Evolutionary conservation across 192 early-diverging fungal genomes (phyloP).

Genomic region (Umbelopsis isabellina): DNA sequence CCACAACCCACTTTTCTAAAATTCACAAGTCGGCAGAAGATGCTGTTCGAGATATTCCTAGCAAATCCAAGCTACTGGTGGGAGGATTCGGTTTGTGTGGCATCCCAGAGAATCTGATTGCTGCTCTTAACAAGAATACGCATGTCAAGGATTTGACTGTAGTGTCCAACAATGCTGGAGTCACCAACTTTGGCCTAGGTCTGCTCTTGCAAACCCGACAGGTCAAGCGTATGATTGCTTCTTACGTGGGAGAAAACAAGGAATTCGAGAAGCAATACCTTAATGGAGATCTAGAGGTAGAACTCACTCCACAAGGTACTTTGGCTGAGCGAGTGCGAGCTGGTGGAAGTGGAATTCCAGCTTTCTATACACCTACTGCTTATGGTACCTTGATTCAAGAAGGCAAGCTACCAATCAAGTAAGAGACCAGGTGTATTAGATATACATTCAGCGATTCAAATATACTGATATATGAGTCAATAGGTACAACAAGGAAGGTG

Average conservation of each 20-base stretch:
- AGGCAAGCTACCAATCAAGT: slow-evolving; percentile 78
- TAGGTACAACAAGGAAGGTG: slow-evolving; percentile 41
- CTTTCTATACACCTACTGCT: slow-evolving; percentile 72
- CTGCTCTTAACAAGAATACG: slow-evolving; percentile 61
- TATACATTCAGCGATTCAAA: background rate
- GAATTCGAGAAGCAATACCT: slow-evolving; percentile 84
- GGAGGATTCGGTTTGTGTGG: slow-evolving; percentile 79
- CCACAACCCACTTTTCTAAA: slow-evolving; percentile 38
- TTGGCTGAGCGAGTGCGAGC: slow-evolving; percentile 77
- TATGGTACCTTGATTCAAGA: slow-evolving; percentile 71
- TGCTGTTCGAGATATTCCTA: slow-evolving; percentile 63
- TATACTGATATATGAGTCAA: background rate
- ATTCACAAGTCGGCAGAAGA: slow-evolving; percentile 59
- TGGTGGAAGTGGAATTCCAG: slow-evolving; percentile 79
- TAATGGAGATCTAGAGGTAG: slow-evolving; percentile 79
- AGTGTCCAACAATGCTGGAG: slow-evolving; percentile 81
- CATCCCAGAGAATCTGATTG: slow-evolving; percentile 79
- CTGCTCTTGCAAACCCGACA: slow-evolving; percentile 66
- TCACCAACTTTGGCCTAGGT: slow-evolving; percentile 73
- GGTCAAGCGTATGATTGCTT: slow-evolving; percentile 81
- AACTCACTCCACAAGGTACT: slow-evolving; percentile 78
- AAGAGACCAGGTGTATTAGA: slow-evolving; percentile 29
- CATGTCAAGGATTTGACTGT: slow-evolving; percentile 70
- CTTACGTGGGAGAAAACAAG: slow-evolving; percentile 81
- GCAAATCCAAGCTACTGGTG: slow-evolving; percentile 64